Percentiles rank a stretch among this genome's conserved stretches.
phyloP scores from a whole-genome alignment of 768 basidiomycete genomes.

The Cantharellus cinnabarinus region DNA sequence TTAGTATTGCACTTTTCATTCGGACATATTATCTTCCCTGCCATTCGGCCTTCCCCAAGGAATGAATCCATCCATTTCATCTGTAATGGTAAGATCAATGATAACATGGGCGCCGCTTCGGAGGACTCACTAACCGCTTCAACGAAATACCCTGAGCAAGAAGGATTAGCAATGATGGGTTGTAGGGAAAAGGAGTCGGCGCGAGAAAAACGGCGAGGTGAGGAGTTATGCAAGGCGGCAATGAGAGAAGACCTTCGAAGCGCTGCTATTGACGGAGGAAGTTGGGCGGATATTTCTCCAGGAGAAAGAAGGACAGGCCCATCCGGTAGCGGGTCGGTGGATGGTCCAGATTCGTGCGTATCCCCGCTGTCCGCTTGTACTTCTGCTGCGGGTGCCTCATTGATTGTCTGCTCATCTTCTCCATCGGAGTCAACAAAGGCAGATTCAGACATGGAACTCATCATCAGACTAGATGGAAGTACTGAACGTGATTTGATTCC shows the following conservation, averaged over 20 bases:
- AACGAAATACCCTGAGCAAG: constrained; percentile 92
- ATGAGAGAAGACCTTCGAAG: constrained; percentile 1
- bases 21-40: constrained; percentile 83
- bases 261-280: not conserved
- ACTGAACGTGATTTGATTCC: not conserved
- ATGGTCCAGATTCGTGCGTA: not conserved
- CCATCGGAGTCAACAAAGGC: not conserved
- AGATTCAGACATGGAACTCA: not conserved
- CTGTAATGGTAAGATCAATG: constrained; percentile 18
- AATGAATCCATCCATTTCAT: constrained; percentile 93
- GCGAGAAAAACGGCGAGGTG: constrained; percentile 12
- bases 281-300: not conserved
- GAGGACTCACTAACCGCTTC: constrained; percentile 50
- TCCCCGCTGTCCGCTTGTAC: no score
- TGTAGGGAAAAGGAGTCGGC: constrained; percentile 7
- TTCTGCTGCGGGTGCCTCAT: not conserved
- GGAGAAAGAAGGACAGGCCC: not conserved
- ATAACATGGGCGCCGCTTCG: not conserved
- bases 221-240: constrained; percentile 11
- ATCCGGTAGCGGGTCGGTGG: not conserved
- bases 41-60: constrained; percentile 49
- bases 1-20: constrained; percentile 80
- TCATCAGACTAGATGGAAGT: not conserved
- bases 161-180: constrained; percentile 38
- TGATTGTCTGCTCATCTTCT: not conserved